These are phyloP conservation scores for Blepharisma undulans DNA, from an alignment of 169 alveolate species.

Conservation along the genomic window DNA sequence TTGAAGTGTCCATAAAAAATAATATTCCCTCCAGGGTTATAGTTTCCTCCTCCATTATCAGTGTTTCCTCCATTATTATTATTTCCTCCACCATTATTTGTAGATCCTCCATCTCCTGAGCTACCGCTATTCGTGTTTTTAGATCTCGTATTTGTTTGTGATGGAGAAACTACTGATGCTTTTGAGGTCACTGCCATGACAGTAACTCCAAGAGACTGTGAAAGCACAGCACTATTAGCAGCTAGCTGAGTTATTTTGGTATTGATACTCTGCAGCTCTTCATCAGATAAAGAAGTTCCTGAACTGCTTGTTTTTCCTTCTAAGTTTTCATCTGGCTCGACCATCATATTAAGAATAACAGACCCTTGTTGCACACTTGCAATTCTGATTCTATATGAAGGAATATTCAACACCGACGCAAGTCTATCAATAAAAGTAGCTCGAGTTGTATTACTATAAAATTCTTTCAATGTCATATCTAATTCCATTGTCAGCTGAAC, in stretches of 20 bases:
- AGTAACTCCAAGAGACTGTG: neutral
- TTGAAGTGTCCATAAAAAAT: neutral
- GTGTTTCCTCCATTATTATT: neutral
- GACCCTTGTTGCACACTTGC: conserved; percentile 53
- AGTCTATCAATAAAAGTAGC: conserved; percentile 56
- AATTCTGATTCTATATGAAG: conserved; percentile 43
- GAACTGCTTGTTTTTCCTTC: neutral
- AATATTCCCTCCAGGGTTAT: neutral
- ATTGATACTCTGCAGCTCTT: neutral
- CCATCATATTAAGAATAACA: conserved; percentile 4
- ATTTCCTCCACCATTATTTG: neutral
- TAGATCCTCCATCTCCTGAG: no score
- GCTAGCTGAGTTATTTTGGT: neutral
- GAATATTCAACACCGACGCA: conserved; percentile 53
- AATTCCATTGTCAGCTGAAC: conserved; percentile 40
- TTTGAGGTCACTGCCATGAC: neutral
- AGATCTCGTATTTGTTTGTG: neutral
- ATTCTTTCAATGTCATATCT: conserved; percentile 50
- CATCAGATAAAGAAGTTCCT: neutral
- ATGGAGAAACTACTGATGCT: neutral
- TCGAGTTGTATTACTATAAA: conserved; percentile 41
- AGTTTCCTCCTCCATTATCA: neutral
- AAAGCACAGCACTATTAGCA: neutral
- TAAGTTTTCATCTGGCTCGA: neutral
- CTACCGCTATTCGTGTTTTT: neutral